These are phyloP conservation scores for Peronospora farinosa DNA, from an alignment of 352 stramenopile genomes.

Conservation along the genomic window DNA sequence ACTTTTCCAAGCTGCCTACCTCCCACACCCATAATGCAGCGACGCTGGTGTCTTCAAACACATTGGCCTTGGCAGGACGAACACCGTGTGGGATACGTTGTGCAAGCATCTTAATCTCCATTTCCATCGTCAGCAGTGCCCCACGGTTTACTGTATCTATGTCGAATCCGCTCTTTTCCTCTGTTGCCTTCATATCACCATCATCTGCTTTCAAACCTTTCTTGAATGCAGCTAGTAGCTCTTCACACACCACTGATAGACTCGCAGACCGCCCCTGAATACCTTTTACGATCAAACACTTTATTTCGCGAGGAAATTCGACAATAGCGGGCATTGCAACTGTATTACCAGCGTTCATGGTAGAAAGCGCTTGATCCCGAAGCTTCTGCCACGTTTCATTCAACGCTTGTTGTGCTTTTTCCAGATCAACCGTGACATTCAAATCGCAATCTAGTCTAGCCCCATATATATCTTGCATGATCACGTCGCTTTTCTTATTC, in stretches of 20 bases:
- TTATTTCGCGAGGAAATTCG: slow-evolving; percentile 40
- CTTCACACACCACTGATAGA: slow-evolving; percentile 34
- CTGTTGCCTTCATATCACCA: slow-evolving; percentile 2
- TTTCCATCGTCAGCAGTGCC: slow-evolving; percentile 46
- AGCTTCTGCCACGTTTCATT: slow-evolving; percentile 28
- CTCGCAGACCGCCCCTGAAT: slow-evolving; percentile 36
- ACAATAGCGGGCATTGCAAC: slow-evolving; percentile 11
- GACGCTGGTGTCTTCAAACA: slow-evolving; percentile 73
- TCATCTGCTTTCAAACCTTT: slow-evolving; percentile 14
- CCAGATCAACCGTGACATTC: slow-evolving; percentile 23
- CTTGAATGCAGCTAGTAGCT: slow-evolving; percentile 32
- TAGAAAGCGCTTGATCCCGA: slow-evolving; percentile 9
- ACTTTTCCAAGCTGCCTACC: slow-evolving; percentile 65
- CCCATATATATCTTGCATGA: slow-evolving; percentile 77
- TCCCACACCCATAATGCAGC: slow-evolving; percentile 84
- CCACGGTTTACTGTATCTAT: slow-evolving; percentile 13
- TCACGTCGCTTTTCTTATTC: slow-evolving; percentile 16
- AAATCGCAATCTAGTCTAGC: slow-evolving; percentile 47
- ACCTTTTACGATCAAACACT: slow-evolving; percentile 46
- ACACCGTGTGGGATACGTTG: slow-evolving; percentile 68
- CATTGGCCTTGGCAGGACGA: slow-evolving; percentile 55
- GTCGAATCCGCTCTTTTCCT: slow-evolving; percentile 6
- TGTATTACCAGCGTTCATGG: slow-evolving; percentile 16
- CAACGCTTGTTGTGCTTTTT: slow-evolving; percentile 14
- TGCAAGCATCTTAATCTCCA: slow-evolving; percentile 86